These are phyloP conservation scores for Suhomyces sp. DNA, from an alignment of 805 yeast species.

Conservation along the genomic window DNA sequence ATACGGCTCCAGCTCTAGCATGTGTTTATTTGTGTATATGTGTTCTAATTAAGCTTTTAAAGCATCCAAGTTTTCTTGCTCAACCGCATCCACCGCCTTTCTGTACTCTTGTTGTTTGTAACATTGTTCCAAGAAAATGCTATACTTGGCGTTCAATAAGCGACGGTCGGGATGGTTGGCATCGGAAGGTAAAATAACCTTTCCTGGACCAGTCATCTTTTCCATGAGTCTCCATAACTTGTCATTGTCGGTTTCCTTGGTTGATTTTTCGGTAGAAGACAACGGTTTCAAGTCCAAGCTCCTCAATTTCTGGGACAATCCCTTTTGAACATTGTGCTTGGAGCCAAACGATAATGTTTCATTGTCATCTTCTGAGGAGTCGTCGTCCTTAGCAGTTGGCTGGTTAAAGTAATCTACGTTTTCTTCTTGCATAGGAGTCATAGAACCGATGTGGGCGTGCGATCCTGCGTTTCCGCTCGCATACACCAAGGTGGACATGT, in stretches of 20 bases:
- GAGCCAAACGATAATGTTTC: conserved; percentile 59
- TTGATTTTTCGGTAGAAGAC: conserved; percentile 24
- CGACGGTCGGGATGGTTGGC: conserved; percentile 60
- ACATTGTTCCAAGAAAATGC: conserved; percentile 85
- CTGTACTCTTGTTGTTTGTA: conserved; percentile 77
- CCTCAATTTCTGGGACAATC: conserved; percentile 44
- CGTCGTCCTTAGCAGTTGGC: conserved; percentile 13
- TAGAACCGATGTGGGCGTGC: conserved; percentile 26
- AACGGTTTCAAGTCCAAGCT: conserved; percentile 38
- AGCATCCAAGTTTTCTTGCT: conserved; percentile 12
- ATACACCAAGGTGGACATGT: conserved; percentile 50
- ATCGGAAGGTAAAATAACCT: conserved; percentile 66
- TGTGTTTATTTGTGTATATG: background rate
- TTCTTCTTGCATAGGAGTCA: conserved; percentile 42
- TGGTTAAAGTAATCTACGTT: conserved; percentile 40
- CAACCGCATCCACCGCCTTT: conserved; percentile 55
- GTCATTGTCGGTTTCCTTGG: conserved; percentile 42
- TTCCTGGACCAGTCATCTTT: conserved; percentile 78
- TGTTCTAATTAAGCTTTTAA: background rate
- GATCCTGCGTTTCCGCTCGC: conserved; percentile 25
- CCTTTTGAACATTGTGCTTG: conserved; percentile 52
- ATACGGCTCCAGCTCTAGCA: background rate
- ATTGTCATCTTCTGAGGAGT: conserved; percentile 45
- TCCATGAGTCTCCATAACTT: conserved; percentile 86
- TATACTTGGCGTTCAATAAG: conserved; percentile 75